Base-by-base conservation (phyloP, 306 rosid species). In the Pterocarpus macrocarpus region DNA sequence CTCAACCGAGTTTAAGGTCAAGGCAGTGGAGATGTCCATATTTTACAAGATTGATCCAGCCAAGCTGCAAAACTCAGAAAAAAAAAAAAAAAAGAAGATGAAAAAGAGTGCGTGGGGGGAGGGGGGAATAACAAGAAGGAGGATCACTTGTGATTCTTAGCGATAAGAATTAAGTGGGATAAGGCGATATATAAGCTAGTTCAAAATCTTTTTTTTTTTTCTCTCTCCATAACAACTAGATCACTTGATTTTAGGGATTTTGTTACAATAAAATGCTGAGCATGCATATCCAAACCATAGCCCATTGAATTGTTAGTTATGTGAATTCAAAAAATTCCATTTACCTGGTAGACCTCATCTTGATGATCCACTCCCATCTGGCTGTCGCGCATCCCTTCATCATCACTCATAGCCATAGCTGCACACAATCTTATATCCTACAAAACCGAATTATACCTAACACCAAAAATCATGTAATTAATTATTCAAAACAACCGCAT, bases 331-430 rank as follows among this genome's bases (percentile, higher is more conserved):
- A 7, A 17, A 2, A 45, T 7, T 16, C 7, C 5, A 45, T 16
- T 77, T 77, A 83, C 82, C 90, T 73, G 44, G 39, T 63, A 44
- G 56, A 53, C 57, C 45, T 6, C 56, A 43, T 79, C 32, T 41
- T 17, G 39, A 39, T 39, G 16, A 34, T 49, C 57, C 13, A 77
- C 34, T 56, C 69, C 16, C 47, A 6, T 43, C 47, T 43, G 47
- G 47, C 7, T 43, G 10, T 43, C 7, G 16, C n/a, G 17, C 43
- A 47, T n/a, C 43, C 7, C 50, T 36, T 38, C 28, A 30, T 59
- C 39, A 9, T 8, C 1, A 8, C n/a, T 10, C 65, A 11, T 1
- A 50, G 5, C 11, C 55, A 5, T 17, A 15, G 43, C 0, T 17
- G 16, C 28, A 16, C 64, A 5, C 35, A 39, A 8, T 43, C 49